Evolutionary conservation across 2,329 filamentous ascomycete species (phyloP).

Genomic region (Colletotrichum ledebouriae): DNA sequence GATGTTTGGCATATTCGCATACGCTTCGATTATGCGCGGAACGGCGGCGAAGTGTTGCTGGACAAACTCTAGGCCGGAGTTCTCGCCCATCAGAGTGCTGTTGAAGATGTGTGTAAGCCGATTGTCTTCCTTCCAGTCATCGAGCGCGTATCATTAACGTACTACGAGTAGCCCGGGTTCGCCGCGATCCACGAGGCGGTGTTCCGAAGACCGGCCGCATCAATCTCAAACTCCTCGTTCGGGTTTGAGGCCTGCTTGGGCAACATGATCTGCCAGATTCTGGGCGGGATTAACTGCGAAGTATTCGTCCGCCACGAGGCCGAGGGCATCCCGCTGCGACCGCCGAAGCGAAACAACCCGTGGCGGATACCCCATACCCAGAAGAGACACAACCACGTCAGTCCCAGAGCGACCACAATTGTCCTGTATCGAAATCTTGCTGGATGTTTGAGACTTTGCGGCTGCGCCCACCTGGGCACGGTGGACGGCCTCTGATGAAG

Average conservation of each 20-base stretch:
- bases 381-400: slow-evolving; percentile 9
- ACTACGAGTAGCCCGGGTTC: slow-evolving; percentile 42
- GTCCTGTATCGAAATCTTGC: neutral
- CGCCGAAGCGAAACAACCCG: slow-evolving; percentile 1
- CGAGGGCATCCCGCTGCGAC: neutral
- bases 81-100: slow-evolving; percentile 47
- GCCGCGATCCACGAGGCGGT: slow-evolving; percentile 40
- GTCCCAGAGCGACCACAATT: neutral
- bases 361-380: slow-evolving; percentile 9
- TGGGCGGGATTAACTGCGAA: slow-evolving; percentile 25
- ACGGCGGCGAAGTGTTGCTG: slow-evolving; percentile 41
- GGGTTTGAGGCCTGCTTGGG: slow-evolving; percentile 11
- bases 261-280: slow-evolving; percentile 43
- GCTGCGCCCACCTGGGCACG: slow-evolving; percentile 26
- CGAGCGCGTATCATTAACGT: neutral
- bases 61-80: slow-evolving; percentile 46
- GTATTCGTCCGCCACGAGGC: slow-evolving; percentile 4
- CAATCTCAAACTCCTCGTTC: neutral
- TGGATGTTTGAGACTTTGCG: neutral
- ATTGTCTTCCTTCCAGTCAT: too few relatives aligned
- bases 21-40: slow-evolving; percentile 43
- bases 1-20: slow-evolving; percentile 46
- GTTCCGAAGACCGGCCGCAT: slow-evolving; percentile 16
- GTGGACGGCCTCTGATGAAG: slow-evolving; percentile 10
- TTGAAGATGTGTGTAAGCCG: neutral